Base-by-base conservation (phyloP, 495 filamentous ascomycete species). In the Ramalina peruviana region DNA sequence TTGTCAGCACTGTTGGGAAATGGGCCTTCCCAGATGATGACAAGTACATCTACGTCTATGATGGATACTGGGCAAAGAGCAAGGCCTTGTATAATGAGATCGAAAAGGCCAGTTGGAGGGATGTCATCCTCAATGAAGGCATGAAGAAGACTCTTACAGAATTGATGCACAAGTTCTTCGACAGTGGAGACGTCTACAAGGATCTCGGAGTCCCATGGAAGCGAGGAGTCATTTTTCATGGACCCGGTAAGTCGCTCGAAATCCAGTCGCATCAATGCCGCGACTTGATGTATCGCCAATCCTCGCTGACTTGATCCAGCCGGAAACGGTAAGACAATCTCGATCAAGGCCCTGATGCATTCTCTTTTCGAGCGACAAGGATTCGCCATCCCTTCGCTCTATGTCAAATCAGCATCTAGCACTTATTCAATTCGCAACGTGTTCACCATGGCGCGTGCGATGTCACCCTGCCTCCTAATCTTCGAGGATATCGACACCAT, bases 401-500 rank as follows among this genome's bases (percentile, higher is more conserved):
- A 80, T 52, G 75, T 81, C 46, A 79, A 77, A 56, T 63, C 65
- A 0, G 48, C 53, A 13, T 41, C 48, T 7, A 4, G 66, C 0
- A 72, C 75, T 47, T 59, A 55, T 6, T 65, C 68, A 36, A 72
- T 81, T 41, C 52, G 48, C 17, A 36, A 56, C 6, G 72, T 80
- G 40, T 80, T 80, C 54, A 19, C 48, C 6, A 73, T 66, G 45
- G 77, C 77, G 4, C 60, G 77, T 23, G 62, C 19, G 11, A 50
- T 52, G 40, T 47, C 58, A 21, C 70, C 70, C 2, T 73, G 70
- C 42, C 45, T 76, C 20, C 61, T 76, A 4, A 63, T 83, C 39
- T 72, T 85, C 42, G 81, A 85, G 61, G 81, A 85, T 49, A 73
- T 85, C 23, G 81, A 83, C 52, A 78, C 72, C 20, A 63, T 82